A percentile compares a stretch with the other conserved stretches of the same genome.
These are phyloP conservation scores for Boletellus sp. DNA, from an alignment of 768 basidiomycete species.

Conservation along the genomic window DNA sequence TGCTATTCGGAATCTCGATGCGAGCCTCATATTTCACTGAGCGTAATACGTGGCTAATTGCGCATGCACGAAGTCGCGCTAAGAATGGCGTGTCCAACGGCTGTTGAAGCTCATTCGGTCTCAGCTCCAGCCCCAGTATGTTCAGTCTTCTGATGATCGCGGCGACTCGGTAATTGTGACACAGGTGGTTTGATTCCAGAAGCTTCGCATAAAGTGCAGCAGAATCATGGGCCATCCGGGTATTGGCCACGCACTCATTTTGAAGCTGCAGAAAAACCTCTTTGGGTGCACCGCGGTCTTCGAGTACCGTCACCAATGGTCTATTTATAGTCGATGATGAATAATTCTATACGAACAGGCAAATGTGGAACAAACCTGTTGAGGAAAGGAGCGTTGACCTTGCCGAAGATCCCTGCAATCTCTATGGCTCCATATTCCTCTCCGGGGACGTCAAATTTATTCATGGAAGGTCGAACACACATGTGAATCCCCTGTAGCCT, in stretches of 20 bases:
- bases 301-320: constrained; percentile 72
- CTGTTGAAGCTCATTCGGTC: constrained; percentile 28
- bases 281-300: constrained; percentile 63
- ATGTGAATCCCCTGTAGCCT: constrained; percentile 53
- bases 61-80: constrained; percentile 51
- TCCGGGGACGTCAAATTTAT: constrained; percentile 59
- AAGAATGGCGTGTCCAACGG: constrained; percentile 57
- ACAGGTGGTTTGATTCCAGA: constrained; percentile 47
- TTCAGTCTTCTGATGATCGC: constrained; percentile 50
- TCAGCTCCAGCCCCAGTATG: constrained; percentile 47
- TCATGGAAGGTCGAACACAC: constrained; percentile 70
- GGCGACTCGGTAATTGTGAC: constrained; percentile 45
- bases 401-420: constrained; percentile 61
- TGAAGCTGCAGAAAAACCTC: constrained; percentile 63
- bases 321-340: constrained; percentile 33
- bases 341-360: background rate
- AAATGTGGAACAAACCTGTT: constrained; percentile 60
- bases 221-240: constrained; percentile 59
- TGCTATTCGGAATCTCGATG: constrained; percentile 65
- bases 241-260: constrained; percentile 49
- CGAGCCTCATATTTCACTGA: constrained; percentile 74
- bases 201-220: constrained; percentile 45
- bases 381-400: constrained; percentile 60
- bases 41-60: constrained; percentile 62
- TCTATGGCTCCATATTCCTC: constrained; percentile 60